phyloP scores from a whole-genome alignment of 495 filamentous ascomycete genomes.

The Lophiotrema nucula region DNA sequence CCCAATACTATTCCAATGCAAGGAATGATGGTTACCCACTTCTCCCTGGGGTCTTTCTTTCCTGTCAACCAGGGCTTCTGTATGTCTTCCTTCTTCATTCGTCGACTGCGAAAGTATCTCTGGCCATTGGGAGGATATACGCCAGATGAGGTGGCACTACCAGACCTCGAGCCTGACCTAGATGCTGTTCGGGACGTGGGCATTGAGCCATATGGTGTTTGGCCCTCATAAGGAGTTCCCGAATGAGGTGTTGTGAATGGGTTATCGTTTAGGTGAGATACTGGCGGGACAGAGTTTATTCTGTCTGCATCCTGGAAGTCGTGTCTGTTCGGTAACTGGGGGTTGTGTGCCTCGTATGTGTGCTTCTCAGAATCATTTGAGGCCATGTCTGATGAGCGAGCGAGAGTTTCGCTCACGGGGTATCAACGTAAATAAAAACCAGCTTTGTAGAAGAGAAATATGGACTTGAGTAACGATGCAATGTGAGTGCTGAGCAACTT shows the following conservation, averaged over 20 bases:
- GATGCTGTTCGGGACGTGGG: slow-evolving; percentile 46
- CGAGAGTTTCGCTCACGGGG: too few relatives aligned
- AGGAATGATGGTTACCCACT: slow-evolving; percentile 81
- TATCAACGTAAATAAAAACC: too few relatives aligned
- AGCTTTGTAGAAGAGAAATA: too few relatives aligned
- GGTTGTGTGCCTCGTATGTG: too few relatives aligned
- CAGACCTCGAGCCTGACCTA: too few relatives aligned
- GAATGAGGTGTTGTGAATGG: slow-evolving; percentile 48
- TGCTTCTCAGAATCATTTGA: too few relatives aligned
- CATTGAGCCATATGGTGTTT: slow-evolving; percentile 54
- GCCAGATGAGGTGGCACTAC: background rate
- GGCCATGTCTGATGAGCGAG: too few relatives aligned
- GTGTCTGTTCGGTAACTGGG: too few relatives aligned
- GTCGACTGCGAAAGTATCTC: slow-evolving; percentile 72
- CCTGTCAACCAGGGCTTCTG: slow-evolving; percentile 65
- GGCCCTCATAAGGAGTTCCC: background rate
- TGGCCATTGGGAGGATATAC: slow-evolving; percentile 35
- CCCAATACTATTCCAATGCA: slow-evolving; percentile 66
- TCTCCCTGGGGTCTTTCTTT: slow-evolving; percentile 71
- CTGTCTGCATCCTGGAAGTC: too few relatives aligned
- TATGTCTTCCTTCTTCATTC: slow-evolving; percentile 66
- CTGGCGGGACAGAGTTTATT: slow-evolving; percentile 8
- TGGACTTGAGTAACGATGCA: too few relatives aligned
- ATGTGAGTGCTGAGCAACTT: too few relatives aligned
- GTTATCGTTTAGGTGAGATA: slow-evolving; percentile 39